These are phyloP conservation scores for Perkinsus chesapeaki DNA, from an alignment of 169 alveolate genomes.

Conservation along the genomic window DNA sequence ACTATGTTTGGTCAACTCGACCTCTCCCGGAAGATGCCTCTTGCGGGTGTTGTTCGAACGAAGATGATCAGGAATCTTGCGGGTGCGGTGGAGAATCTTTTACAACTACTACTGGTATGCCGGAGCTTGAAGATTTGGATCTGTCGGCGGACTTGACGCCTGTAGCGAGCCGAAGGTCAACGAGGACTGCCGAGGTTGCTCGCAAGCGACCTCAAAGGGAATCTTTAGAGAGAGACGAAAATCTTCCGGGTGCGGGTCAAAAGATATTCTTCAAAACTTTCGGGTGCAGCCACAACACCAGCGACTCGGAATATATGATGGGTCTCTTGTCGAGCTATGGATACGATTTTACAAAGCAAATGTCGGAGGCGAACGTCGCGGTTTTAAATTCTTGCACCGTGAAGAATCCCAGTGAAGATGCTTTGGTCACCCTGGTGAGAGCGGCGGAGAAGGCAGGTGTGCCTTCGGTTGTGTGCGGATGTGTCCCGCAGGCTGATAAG, in stretches of 20 bases:
- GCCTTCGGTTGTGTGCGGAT: slow-evolving; percentile 76
- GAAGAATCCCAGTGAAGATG: slow-evolving; percentile 95
- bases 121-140: not conserved
- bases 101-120: not conserved
- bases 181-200: not conserved
- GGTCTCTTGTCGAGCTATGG: slow-evolving; percentile 29
- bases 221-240: not conserved
- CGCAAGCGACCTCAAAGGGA: not conserved
- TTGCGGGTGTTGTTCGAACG: not conserved
- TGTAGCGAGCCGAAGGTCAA: not conserved
- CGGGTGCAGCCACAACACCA: slow-evolving; percentile 97
- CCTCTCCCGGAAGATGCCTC: not conserved
- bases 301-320: slow-evolving; percentile 94
- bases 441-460: slow-evolving; percentile 30
- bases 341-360: not conserved
- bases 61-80: not conserved
- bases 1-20: not conserved
- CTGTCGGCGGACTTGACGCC: not conserved
- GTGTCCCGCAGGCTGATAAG: slow-evolving; percentile 93
- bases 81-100: not conserved
- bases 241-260: slow-evolving; percentile 66
- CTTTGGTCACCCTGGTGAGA: slow-evolving; percentile 59
- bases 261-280: slow-evolving; percentile 83
- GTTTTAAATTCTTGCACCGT: slow-evolving; percentile 96
- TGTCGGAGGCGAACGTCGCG: slow-evolving; percentile 54